Base-by-base conservation (phyloP, 805 yeast species). In the Wickerhamiella sergipiensis region DNA sequence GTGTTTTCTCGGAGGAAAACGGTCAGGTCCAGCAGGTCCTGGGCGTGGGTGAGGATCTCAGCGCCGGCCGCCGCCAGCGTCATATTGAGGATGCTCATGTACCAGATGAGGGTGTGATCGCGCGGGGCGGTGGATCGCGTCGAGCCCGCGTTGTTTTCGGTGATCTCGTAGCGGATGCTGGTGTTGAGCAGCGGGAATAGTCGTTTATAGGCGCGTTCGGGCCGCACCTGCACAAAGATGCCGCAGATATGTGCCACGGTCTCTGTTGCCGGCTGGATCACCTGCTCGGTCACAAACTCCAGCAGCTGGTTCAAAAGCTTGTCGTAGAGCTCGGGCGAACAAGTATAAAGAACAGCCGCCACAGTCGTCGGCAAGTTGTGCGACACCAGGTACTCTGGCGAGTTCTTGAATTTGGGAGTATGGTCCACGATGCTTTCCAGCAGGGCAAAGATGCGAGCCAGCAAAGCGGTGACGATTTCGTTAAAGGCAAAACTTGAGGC, bases 101-200 rank as follows among this genome's bases (percentile, higher is more conserved):
- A 77, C 78, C 95, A 79, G 29, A 79, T 78, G 8, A 92, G 67
- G 18, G 81, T 76, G 29, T 81, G 82, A 64, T 92, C 97, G 43
- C 88, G 74, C n/a, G 85, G 85, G 24, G 80, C 71, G 23, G 83
- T 71, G 43, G 64, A 74, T 62, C 95, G 75, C 0, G 80, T 69
- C 0, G 76, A 66, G 2, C 97, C 97, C 0, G 97, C 97, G 2
- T 79, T 83, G 55, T 89, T 84, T 56, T 81, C 85, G 10, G 69
- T 68, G 19, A 90, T 71, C 61, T 90, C 95, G 33, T 74, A 78
- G 38, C 71, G 69, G 23, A 89, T 79, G 49, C 74, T 74, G 5
- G 70, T 70, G 46, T 73, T 66, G 18, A 83, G 64, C n/a, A 71
- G 59, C 0, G 69, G 63, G 38, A 75, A 71, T 24, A 78, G 63